Base-by-base conservation (phyloP, 2,329 filamentous ascomycete genomes). In the Aotearoamyces nothofagi region DNA sequence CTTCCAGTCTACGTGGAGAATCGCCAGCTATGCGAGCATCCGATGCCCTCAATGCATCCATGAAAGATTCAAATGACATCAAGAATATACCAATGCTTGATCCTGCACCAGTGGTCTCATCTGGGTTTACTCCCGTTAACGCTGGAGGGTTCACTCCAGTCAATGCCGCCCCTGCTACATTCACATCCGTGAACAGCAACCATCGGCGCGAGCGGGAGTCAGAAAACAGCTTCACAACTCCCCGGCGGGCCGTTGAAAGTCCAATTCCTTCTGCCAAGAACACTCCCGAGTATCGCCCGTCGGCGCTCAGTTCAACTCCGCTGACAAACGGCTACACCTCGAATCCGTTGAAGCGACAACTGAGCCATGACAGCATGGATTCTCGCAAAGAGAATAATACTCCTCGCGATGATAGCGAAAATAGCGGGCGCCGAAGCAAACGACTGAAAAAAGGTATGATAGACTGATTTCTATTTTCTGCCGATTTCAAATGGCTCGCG, bases 361-460 rank as follows among this genome's bases (percentile, higher is more conserved):
- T 82, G 30, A 81, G 76, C 42, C 64, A 59, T 32, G 63, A 68
- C 17, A 62, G 55, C 39, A 30, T 56, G 5, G 45, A 50, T 26
- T 50, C 46, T 7, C 37, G 45, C 31, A 45, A 40, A 30, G 46
- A 47, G 26, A 39, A 34, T 7, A 42, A 39, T 30, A 41, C 43
- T 34, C 41, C 43, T 33, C 33, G 41, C 28, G 44, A 54, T 35
- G 38, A 83, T 30, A 54, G 53, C 1, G 78, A 83, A 27, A 61
- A 59, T 40, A 69, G 69, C 36, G 82, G 78, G 39, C 71, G 90
- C 37, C 75, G 87, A 33, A 94, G 86, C 54, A 98, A 98, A 58
- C 74, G 90, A 24, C 63, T 93, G 9, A 92, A 90, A 54, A 93
- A 92, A 63, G 76, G 75, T 78, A 62, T 46, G 66, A 53, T 9